Percentiles rank a stretch among this genome's conserved stretches.
Evolutionary conservation across 1,284 basidiomycete genomes (phyloP).

Genomic region (Sporisorium sorghi): DNA sequence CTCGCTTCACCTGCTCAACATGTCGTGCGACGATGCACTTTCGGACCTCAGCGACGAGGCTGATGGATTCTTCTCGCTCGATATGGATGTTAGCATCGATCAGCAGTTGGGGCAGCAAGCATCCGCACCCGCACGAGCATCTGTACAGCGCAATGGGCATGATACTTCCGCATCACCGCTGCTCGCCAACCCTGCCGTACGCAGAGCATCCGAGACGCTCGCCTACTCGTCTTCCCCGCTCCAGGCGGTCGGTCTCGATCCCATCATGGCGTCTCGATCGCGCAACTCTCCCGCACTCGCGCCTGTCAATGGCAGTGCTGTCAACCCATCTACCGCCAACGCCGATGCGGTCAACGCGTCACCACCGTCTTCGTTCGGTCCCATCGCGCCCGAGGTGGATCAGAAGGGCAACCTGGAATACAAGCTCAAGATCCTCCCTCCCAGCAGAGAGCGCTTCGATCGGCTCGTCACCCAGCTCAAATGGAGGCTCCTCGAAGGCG

Average conservation of each 20-base stretch:
- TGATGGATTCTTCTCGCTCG: slow-evolving; percentile 59
- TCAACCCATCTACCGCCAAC: neutral
- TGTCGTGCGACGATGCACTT: slow-evolving; percentile 35
- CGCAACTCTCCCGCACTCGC: slow-evolving; percentile 30
- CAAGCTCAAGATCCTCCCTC: slow-evolving; percentile 67
- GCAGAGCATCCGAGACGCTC: slow-evolving; percentile 30
- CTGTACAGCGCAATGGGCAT: slow-evolving; percentile 10
- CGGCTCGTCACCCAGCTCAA: slow-evolving; percentile 68
- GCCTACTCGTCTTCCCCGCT: slow-evolving; percentile 39
- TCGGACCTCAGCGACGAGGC: slow-evolving; percentile 45
- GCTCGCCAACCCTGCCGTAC: slow-evolving; percentile 20
- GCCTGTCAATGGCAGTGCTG: neutral
- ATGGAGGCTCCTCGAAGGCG: slow-evolving; percentile 68
- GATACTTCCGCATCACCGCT: slow-evolving; percentile 9
- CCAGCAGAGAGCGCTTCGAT: slow-evolving; percentile 63
- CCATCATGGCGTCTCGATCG: slow-evolving; percentile 28
- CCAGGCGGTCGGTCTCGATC: slow-evolving; percentile 33
- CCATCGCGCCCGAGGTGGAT: slow-evolving; percentile 64
- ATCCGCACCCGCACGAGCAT: no score
- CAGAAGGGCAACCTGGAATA: slow-evolving; percentile 68
- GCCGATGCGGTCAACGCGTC: slow-evolving; percentile 9
- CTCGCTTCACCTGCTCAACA: slow-evolving; percentile 40
- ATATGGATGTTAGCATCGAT: slow-evolving; percentile 57
- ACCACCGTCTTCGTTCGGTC: slow-evolving; percentile 32
- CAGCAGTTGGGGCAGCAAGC: slow-evolving; percentile 24